Conservation (phyloP, 2,329 filamentous ascomycete genomes). For the Colletotrichum sp. region DNA sequence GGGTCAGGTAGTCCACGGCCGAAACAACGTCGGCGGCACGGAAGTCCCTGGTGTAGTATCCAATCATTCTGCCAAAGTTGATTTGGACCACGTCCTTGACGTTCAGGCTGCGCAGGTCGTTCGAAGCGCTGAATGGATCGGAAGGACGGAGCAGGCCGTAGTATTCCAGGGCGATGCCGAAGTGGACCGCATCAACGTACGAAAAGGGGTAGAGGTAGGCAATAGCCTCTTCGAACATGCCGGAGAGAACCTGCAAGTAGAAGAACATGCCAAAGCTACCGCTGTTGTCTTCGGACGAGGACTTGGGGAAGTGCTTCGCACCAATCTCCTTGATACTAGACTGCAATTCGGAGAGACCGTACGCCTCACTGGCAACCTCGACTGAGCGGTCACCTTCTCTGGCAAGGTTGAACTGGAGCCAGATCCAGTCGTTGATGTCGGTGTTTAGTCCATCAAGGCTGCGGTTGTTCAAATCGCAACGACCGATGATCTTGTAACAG, state of each 20-base stretch:
- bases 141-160: slow-evolving; percentile 90
- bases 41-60: slow-evolving; percentile 96
- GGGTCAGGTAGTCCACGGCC: slow-evolving; percentile 89
- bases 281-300: slow-evolving; percentile 75
- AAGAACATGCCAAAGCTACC: slow-evolving; percentile 91
- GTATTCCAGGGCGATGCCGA: slow-evolving; percentile 86
- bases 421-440: slow-evolving; percentile 74
- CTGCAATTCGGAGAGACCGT: slow-evolving; percentile 73
- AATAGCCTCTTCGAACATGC: slow-evolving; percentile 93
- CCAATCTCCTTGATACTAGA: slow-evolving; percentile 87
- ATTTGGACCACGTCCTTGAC: slow-evolving; percentile 78
- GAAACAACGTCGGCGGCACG: slow-evolving; percentile 86
- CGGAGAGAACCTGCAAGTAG: slow-evolving; percentile 87
- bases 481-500: slow-evolving; percentile 97
- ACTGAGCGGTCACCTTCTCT: slow-evolving; percentile 68
- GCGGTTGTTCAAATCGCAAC: slow-evolving; percentile 70
- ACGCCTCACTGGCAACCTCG: slow-evolving; percentile 70
- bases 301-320: slow-evolving; percentile 87
- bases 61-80: slow-evolving; percentile 92
- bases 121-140: slow-evolving; percentile 76
- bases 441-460: slow-evolving; percentile 67
- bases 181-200: slow-evolving; percentile 93
- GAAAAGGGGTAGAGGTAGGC: slow-evolving; percentile 91
- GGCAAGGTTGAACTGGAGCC: slow-evolving; percentile 74
- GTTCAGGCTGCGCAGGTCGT: slow-evolving; percentile 72